A percentile compares a stretch with the other conserved stretches of the same genome.
These are phyloP conservation scores for Prunus persica DNA, from an alignment of 306 rosid genomes.

Conservation along the genomic window DNA sequence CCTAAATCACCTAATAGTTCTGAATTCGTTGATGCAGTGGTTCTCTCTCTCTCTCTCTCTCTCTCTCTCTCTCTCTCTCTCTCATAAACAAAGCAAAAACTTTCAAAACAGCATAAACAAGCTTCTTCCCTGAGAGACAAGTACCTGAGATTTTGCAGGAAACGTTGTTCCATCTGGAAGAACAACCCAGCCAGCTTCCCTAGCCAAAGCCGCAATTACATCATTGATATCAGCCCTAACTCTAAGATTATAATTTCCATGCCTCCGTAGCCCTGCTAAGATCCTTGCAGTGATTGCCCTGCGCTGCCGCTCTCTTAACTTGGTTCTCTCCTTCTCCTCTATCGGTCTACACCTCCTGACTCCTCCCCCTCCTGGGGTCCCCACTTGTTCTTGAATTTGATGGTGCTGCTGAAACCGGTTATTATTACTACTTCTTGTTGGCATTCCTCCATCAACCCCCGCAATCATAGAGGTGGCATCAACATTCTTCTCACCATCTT, in stretches of 20 bases:
- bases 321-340: conserved; percentile 97
- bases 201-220: conserved; percentile 88
- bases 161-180: conserved; percentile 97
- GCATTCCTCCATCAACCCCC: conserved; percentile 66
- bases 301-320: conserved; percentile 94
- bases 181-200: conserved; percentile 99
- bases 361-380: conserved; percentile 74
- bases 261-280: conserved; percentile 94
- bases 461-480: conserved; percentile 42
- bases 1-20: not conserved
- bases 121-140: conserved; percentile 16
- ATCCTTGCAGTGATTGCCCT: conserved; percentile 97
- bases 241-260: conserved; percentile 96
- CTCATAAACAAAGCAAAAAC: not conserved
- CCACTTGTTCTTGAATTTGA: conserved; percentile 66
- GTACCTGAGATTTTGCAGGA: conserved; percentile 91
- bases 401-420: conserved; percentile 60
- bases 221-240: conserved; percentile 98
- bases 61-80: not conserved
- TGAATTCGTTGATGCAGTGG: not conserved
- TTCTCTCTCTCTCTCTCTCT: not conserved
- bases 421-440: conserved; percentile 39
- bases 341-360: conserved; percentile 78
- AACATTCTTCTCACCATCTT: conserved; percentile 48
- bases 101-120: conserved; percentile 2